Conservation (phyloP, 2,329 filamentous ascomycete genomes). For the Xylariaceae sp. region DNA sequence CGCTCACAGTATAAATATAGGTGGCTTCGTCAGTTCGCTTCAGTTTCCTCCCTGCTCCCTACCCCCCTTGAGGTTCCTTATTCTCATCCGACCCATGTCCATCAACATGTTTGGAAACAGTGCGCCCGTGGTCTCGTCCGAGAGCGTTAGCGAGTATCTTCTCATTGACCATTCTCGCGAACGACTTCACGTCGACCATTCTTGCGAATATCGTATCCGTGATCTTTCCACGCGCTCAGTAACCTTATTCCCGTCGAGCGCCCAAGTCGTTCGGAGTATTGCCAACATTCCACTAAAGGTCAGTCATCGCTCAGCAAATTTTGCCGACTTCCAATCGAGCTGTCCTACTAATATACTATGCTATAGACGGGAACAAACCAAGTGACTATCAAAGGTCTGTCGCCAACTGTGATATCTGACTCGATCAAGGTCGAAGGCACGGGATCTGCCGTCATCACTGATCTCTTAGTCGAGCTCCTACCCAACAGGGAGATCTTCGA, state of each 20-base stretch:
- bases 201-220: conserved; percentile 48
- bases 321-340: background rate
- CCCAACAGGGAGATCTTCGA: conserved; percentile 52
- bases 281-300: conserved; percentile 48
- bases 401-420: conserved; percentile 49
- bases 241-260: conserved; percentile 58
- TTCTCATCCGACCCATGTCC: too few species aligned
- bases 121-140: background rate
- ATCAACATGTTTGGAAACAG: background rate
- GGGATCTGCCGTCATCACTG: conserved; percentile 55
- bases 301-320: conserved; percentile 9
- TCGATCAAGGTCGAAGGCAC: conserved; percentile 58
- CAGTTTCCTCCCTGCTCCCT: too few species aligned
- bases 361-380: conserved; percentile 52
- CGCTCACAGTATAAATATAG: too few species aligned
- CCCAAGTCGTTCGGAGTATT: conserved; percentile 59
- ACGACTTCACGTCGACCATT: conserved; percentile 2
- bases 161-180: conserved; percentile 23
- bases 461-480: conserved; percentile 58
- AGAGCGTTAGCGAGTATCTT: background rate
- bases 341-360: background rate
- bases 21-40: too few species aligned
- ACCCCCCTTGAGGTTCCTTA: too few species aligned
- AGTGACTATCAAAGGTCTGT: conserved; percentile 52
- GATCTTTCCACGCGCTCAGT: conserved; percentile 58